Evolutionary conservation across 2,329 filamentous ascomycete genomes (phyloP), one percentile per base, ranked within the genome.

Genomic region (Blastomyces parvus): DNA sequence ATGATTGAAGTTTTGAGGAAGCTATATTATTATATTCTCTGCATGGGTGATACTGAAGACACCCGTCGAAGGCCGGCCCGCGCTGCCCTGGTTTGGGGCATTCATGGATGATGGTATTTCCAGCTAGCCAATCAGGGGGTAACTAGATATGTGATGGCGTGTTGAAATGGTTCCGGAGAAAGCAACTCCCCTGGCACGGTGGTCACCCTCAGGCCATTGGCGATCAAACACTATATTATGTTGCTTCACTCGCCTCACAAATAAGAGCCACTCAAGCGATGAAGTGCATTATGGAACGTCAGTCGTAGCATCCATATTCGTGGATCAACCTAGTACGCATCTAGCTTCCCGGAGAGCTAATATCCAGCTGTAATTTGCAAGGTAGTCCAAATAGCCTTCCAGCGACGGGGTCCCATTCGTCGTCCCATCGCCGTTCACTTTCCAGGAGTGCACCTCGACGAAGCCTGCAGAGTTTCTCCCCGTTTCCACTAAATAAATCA

Each of bases 321-420:
- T 52, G 48, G 17, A 52, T 52, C 13, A 17, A 8, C 48, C 48
- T 52, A 19, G 2, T 48, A 27, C 9, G 42, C 7, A 46, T n/a
- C 17, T n/a, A 46, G 17, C 7, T 2, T 22, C n/a, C 8, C 19
- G 2, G 11, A 13, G 17, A 27, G 22, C 17, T 36, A 30, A 13
- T 22, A 17, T 55, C 33, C 17, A n/a, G 42, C 33, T 27, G 22
- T n/a, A 1, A 22, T 7, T 60, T 27, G 58, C 9, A 56, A 38
- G 53, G 53, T 0, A 83, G 67, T 0, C 82, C 86, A 61, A 97
- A 82, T 3, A 96, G 76, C 57, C 82, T 83, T 13, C 88, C 90
- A 8, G 92, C 88, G 55, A 96, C 86, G 11, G 84, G 82, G 79
- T 95, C 86, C 94, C 94, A 99, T 73, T 97, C 91, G 68, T 91